phyloP scores from a whole-genome alignment of 805 yeast species.

The Zygoascus flipseniorum region DNA sequence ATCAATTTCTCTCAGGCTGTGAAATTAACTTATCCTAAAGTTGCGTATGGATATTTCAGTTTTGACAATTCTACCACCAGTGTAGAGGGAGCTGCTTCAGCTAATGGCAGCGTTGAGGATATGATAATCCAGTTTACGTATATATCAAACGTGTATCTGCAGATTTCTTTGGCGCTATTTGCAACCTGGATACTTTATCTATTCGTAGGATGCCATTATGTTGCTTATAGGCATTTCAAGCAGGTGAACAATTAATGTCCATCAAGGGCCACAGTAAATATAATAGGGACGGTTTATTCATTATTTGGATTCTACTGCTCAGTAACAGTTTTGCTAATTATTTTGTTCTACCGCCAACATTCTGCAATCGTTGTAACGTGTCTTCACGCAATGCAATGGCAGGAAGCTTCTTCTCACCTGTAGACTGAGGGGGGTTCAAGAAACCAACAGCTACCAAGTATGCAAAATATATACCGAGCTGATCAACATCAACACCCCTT shows the following conservation, averaged over 20 bases:
- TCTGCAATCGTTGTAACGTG: slow-evolving; percentile 5
- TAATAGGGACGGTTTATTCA: too few relatives aligned
- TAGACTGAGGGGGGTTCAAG: slow-evolving; percentile 50
- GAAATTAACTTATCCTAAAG: neutral
- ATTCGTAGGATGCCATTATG: slow-evolving; percentile 1
- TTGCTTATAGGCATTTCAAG: neutral
- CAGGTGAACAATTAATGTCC: neutral
- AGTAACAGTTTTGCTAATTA: neutral
- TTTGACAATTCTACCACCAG: neutral
- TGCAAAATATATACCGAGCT: slow-evolving; percentile 68
- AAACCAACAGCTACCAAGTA: slow-evolving; percentile 77
- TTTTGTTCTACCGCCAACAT: slow-evolving; percentile 9
- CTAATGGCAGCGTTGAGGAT: neutral
- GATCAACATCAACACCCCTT: slow-evolving; percentile 58
- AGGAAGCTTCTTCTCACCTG: slow-evolving; percentile 27
- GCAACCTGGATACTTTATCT: slow-evolving; percentile 6
- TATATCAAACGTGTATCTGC: slow-evolving; percentile 3
- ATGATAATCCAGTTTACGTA: neutral
- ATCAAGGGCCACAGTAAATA: neutral
- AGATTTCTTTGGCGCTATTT: slow-evolving; percentile 4
- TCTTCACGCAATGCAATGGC: slow-evolving; percentile 62
- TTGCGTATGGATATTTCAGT: neutral
- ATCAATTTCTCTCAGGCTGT: neutral
- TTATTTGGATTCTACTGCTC: neutral
- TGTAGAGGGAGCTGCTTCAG: too few relatives aligned